Base-by-base conservation (phyloP, 495 filamentous ascomycete genomes). In the Podospora sp. region DNA sequence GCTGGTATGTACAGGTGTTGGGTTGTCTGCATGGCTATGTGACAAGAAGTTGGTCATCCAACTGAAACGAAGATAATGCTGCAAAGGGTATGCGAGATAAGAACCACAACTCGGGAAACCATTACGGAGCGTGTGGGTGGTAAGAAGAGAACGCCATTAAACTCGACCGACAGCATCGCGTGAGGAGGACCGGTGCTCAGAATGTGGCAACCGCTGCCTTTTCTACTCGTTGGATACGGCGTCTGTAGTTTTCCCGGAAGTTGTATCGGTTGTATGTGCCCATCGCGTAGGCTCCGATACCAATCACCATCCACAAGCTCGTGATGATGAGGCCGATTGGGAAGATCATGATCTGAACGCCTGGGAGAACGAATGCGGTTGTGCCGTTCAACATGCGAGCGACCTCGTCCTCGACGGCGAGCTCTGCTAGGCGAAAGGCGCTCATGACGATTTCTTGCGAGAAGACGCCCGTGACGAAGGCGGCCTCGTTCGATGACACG, bases 381-480 rank as follows among this genome's bases (percentile, higher is more conserved):
- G 70, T 80, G 63, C 80, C 80, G 61, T 81, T 78, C 36, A 67
- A 68, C 21, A 84, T 62, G 7, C 68, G 60, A 0, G 59, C 69
- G 1, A 79, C 66, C n/a, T 78, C 68, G 6, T 69, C 69, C 24
- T 80, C 67, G 35, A 82, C 79, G 0, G 77, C 79, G 24, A 78
- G 60, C 58, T 81, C 69, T n/a, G 83, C 77, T n/a, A 73, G 59
- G 33, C 73, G 69, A 24, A 81, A 77, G 46, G 73, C 76, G 57
- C 80, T 82, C 71, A 80, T 72, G 70, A 81, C 69, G 22, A 80
- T 76, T 50, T 80, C 73, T 25, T 83, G 76, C 0, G 86, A 81
- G 70, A 93, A 91, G 57, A 89, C 83, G 29, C 91, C 91, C 24
- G 81, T 82, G 52, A 93, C 85, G 60, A 92, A 93, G 9, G 84